A percentile compares a stretch with the other conserved stretches of the same genome.
phyloP scores from a whole-genome alignment of 768 basidiomycete genomes.

The Leccinum fibrillosum region DNA sequence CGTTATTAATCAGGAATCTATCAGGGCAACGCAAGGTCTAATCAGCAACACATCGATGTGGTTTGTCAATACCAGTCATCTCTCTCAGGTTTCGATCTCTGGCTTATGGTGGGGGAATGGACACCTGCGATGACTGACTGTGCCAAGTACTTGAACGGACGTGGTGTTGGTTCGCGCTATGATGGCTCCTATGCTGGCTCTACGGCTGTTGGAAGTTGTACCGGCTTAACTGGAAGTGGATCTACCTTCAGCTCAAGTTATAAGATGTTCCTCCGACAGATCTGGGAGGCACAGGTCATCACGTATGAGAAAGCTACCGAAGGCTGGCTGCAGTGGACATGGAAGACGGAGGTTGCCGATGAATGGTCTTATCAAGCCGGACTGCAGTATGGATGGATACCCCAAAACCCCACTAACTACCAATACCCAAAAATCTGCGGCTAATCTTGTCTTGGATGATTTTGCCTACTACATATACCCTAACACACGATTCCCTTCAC shows the following conservation, averaged over 20 bases:
- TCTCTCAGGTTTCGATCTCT: constrained; percentile 58
- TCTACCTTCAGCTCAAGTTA: constrained; percentile 71
- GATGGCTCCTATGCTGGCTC: constrained; percentile 66
- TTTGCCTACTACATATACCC: neutral
- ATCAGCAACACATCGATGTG: constrained; percentile 54
- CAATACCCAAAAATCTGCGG: constrained; percentile 63
- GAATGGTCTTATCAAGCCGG: constrained; percentile 92
- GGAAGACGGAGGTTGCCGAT: constrained; percentile 80
- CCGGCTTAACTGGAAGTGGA: constrained; percentile 68
- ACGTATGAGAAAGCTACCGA: constrained; percentile 60
- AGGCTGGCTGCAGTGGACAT: constrained; percentile 82
- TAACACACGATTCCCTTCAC: neutral
- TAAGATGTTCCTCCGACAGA: constrained; percentile 78
- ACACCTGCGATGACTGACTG: constrained; percentile 76
- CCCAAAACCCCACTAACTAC: constrained; percentile 48
- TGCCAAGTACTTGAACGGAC: constrained; percentile 63
- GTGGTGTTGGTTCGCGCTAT: constrained; percentile 64
- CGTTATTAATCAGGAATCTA: neutral
- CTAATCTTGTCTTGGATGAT: constrained; percentile 12
- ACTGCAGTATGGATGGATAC: constrained; percentile 81
- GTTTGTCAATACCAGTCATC: constrained; percentile 50
- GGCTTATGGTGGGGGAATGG: constrained; percentile 90
- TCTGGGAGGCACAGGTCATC: constrained; percentile 82
- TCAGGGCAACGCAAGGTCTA: constrained; percentile 35
- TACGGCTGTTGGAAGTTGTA: constrained; percentile 68